phyloP scores from a whole-genome alignment of 495 filamentous ascomycete species.

The Apiosordaria backusii region DNA sequence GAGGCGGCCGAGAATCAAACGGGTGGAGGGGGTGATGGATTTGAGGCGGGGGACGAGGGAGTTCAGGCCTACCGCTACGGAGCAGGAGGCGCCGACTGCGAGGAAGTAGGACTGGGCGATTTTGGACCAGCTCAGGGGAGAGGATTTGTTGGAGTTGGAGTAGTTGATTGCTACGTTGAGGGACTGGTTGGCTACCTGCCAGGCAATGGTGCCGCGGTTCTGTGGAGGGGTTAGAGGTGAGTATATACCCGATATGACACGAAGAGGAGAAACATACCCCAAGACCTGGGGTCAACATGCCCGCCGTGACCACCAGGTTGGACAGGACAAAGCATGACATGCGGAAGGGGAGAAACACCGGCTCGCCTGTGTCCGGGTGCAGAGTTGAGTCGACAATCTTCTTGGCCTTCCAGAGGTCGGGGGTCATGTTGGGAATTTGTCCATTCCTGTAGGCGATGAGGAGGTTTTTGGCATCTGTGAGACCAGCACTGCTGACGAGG shows the following conservation, averaged over 20 bases:
- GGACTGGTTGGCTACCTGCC: conserved; percentile 96
- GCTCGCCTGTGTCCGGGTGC: conserved; percentile 90
- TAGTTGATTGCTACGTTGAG: conserved; percentile 97
- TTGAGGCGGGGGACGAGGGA: conserved; percentile 81
- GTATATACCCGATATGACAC: not conserved
- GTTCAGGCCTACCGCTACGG: conserved; percentile 90
- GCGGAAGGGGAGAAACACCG: conserved; percentile 90
- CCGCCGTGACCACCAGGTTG: conserved; percentile 93
- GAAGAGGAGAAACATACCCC: conserved; percentile 45
- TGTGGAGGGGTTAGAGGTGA: conserved; percentile 31
- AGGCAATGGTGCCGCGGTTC: conserved; percentile 84
- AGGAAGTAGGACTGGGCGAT: conserved; percentile 86
- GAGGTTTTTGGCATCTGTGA: conserved; percentile 77
- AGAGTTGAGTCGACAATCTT: conserved; percentile 94
- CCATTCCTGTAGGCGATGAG: conserved; percentile 80
- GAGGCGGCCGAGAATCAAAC: conserved; percentile 70
- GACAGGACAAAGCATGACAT: conserved; percentile 96
- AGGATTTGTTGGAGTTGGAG: conserved; percentile 95
- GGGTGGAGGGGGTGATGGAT: conserved; percentile 65
- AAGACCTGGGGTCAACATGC: conserved; percentile 91
- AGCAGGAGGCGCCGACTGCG: conserved; percentile 88
- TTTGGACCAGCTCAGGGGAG: conserved; percentile 72
- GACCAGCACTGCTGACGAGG: conserved; percentile 66
- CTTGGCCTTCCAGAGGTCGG: conserved; percentile 91
- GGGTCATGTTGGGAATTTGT: conserved; percentile 71